phyloP scores from a whole-genome alignment of 1,139 yeast species.

The Geotrichum klebahnii region DNA sequence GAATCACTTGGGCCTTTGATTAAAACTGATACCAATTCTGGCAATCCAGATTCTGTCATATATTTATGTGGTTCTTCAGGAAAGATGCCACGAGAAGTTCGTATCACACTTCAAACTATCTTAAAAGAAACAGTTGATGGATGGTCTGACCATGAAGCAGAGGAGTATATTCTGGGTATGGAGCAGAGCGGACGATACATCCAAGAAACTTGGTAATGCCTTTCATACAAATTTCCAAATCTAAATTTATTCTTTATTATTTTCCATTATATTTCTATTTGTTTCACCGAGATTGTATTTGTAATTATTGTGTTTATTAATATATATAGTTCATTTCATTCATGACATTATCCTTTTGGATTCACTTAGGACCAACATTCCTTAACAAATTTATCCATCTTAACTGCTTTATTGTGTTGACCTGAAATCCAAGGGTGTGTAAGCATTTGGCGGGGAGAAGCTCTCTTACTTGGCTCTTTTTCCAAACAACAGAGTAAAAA shows the following conservation, averaged over 20 bases:
- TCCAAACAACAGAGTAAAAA: slow-evolving; percentile 77
- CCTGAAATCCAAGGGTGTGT: slow-evolving; percentile 87
- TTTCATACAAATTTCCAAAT: not conserved
- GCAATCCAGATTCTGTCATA: slow-evolving; percentile 46
- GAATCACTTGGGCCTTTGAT: slow-evolving; percentile 48
- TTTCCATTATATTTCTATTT: not conserved
- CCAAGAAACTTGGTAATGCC: slow-evolving; percentile 84
- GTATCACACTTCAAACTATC: slow-evolving; percentile 66
- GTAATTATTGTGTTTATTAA: too few species aligned
- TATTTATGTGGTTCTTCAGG: slow-evolving; percentile 93
- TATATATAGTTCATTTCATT: too few species aligned
- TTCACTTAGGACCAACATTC: slow-evolving; percentile 65
- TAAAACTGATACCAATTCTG: slow-evolving; percentile 36
- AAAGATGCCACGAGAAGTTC: slow-evolving; percentile 87
- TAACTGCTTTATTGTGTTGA: slow-evolving; percentile 63
- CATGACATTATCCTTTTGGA: too few species aligned
- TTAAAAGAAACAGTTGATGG: slow-evolving; percentile 44
- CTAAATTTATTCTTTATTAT: not conserved
- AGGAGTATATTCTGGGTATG: slow-evolving; percentile 50
- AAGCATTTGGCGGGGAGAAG: slow-evolving; percentile 89
- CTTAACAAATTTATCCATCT: slow-evolving; percentile 80
- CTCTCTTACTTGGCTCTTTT: slow-evolving; percentile 74
- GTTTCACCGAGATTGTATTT: not conserved
- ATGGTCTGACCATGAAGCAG: slow-evolving; percentile 47
- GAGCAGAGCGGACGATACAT: slow-evolving; percentile 67